phyloP scores from a whole-genome alignment of 2,329 filamentous ascomycete genomes.

The Colletotrichum musae region DNA sequence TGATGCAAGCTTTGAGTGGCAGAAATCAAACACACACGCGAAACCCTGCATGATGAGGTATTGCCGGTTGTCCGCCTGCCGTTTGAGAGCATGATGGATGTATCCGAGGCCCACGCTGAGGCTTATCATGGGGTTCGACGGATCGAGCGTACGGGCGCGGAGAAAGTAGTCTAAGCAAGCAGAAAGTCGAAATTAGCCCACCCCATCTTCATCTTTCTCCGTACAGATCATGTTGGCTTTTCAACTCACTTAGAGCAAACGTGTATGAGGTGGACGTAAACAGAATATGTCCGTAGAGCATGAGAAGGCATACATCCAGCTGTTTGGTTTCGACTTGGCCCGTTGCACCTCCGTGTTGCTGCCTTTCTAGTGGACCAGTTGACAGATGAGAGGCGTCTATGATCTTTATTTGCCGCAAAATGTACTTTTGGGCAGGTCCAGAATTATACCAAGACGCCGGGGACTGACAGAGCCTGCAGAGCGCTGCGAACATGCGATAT shows the following conservation, averaged over 20 bases:
- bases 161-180: constrained; percentile 81
- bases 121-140: constrained; percentile 82
- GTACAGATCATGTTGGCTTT: too few species aligned
- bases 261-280: constrained; percentile 87
- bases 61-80: constrained; percentile 91
- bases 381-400: constrained; percentile 76
- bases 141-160: constrained; percentile 80
- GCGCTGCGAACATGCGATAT: constrained; percentile 84
- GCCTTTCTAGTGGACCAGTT: constrained; percentile 27
- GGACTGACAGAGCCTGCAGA: constrained; percentile 83
- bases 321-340: constrained; percentile 46
- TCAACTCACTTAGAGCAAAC: constrained; percentile 79
- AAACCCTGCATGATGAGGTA: constrained; percentile 89
- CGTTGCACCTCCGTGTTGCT: constrained; percentile 49
- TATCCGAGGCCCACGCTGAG: constrained; percentile 88
- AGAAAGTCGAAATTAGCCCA: background rate
- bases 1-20: constrained; percentile 65
- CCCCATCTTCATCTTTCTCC: background rate
- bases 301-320: constrained; percentile 85
- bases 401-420: constrained; percentile 90
- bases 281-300: constrained; percentile 91
- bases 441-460: constrained; percentile 83
- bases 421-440: constrained; percentile 88
- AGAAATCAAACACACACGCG: constrained; percentile 83
- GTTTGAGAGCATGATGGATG: constrained; percentile 89